Evolutionary conservation across 2,329 filamentous ascomycete species (phyloP), one percentile per base, ranked within the genome.

Genomic region (Diaporthe sp.): DNA sequence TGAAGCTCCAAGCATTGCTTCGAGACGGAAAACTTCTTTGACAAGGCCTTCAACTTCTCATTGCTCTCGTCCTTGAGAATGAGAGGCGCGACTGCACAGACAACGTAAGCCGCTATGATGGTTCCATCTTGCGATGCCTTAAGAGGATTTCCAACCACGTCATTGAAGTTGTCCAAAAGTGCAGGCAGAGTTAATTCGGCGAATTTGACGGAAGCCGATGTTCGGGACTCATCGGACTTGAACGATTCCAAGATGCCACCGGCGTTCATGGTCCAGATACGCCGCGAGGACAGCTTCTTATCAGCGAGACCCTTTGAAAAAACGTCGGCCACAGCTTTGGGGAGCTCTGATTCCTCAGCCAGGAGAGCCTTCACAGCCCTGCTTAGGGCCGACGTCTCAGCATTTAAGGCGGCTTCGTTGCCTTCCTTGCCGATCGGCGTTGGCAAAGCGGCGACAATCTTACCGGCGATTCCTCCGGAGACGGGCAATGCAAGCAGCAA

Each of bases 221-320:
- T 83, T 59, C 91, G 79, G 17, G 87, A 79, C 4, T 86, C 81
- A 8, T 85, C 80, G n/a, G 86, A 80, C 22, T 85, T 78, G 19
- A 90, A 84, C 50, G 86, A 83, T 86, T 92, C 92, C 59, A 98
- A 85, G 2, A 96, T 85, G 42, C 94, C 90, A 53, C 94, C 95
- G 44, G 93, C 85, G 53, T 92, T 91, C 50, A 97, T 86, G 70
- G 94, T 88, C 97, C 97, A 99, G 30, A 94, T 85, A 76, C 93
- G 94, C 37, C 94, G 92, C 70, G 94, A 90, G 8, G 92, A 88
- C 2, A 94, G 85, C 79, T 95, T 94, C 84, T 98, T 99, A 77
- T 99, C 97, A 10, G 88, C 87, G 56, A 97, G 87, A 1, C 96
- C 97, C 83, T 98, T 98, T 37, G 89, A 84, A 78, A 97, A 92